These are phyloP conservation scores for Scytalidium lignicola DNA, from an alignment of 2,329 filamentous ascomycete species.

Conservation along the genomic window DNA sequence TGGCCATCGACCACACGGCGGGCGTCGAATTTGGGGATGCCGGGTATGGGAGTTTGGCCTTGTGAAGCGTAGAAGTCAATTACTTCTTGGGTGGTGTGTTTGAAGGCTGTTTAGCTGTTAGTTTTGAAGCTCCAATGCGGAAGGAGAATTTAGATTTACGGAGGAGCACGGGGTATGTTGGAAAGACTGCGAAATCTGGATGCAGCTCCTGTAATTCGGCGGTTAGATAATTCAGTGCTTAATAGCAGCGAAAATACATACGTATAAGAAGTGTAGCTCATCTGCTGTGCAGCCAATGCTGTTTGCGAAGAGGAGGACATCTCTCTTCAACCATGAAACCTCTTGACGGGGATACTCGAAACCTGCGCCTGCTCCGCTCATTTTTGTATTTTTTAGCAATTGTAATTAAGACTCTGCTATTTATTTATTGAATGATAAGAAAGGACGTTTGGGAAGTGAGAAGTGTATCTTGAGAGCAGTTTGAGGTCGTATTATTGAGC, in stretches of 20 bases:
- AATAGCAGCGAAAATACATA: conserved; percentile 36
- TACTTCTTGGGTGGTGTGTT: conserved; percentile 59
- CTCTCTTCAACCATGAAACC: conserved; percentile 83
- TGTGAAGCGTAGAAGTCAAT: conserved; percentile 64
- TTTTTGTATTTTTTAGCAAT: conserved; percentile 9
- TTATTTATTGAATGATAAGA: too few relatives aligned
- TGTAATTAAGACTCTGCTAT: background rate
- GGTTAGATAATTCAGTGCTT: conserved; percentile 6
- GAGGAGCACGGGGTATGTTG: conserved; percentile 46
- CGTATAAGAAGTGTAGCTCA: conserved; percentile 90
- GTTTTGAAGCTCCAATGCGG: background rate
- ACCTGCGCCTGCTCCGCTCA: conserved; percentile 49
- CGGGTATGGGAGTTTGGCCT: conserved; percentile 50
- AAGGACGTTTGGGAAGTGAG: too few relatives aligned
- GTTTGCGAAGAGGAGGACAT: conserved; percentile 83
- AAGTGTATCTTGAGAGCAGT: too few relatives aligned
- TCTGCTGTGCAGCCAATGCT: conserved; percentile 79
- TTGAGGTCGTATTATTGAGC: too few relatives aligned
- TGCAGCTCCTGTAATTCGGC: conserved; percentile 66
- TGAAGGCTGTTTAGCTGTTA: conserved; percentile 48
- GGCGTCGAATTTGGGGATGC: conserved; percentile 60
- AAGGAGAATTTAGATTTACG: conserved; percentile 11
- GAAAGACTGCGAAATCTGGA: conserved; percentile 81
- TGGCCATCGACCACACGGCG: conserved; percentile 63
- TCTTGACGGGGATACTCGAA: conserved; percentile 73